Evolutionary conservation across 176 grass and related monocot genomes (phyloP).

Genomic region (Thinopyrum elongatum): DNA sequence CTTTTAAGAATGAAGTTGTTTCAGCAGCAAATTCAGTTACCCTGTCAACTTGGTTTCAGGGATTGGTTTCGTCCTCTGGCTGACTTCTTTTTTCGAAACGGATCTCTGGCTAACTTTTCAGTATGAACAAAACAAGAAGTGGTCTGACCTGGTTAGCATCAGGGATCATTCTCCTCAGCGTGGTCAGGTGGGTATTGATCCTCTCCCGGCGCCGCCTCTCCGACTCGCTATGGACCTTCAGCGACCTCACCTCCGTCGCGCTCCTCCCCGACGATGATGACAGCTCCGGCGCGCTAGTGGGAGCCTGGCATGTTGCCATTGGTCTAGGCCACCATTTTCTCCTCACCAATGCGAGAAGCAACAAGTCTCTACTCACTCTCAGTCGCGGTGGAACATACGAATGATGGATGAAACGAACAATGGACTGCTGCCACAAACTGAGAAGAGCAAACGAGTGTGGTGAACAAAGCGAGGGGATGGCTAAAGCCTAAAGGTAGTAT

Average conservation of each 20-base stretch:
- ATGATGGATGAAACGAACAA: not conserved
- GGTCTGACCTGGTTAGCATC: conserved; percentile 55
- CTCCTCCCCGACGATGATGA: conserved; percentile 3
- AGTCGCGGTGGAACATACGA: not conserved
- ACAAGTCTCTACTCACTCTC: not conserved
- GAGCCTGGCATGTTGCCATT: conserved; percentile 9
- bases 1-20: not conserved
- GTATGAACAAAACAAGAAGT: conserved; percentile 12
- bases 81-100: no score
- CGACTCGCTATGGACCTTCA: conserved; percentile 71
- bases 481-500: not conserved
- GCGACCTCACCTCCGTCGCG: conserved; percentile 27
- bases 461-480: not conserved
- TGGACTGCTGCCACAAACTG: not conserved
- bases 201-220: conserved; percentile 78
- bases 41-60: not conserved
- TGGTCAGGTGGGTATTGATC: conserved; percentile 74
- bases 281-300: not conserved
- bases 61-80: not conserved
- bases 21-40: not conserved
- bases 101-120: not conserved
- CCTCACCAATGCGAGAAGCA: not conserved
- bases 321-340: not conserved
- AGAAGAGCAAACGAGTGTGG: not conserved
- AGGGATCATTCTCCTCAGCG: conserved; percentile 69